Evolutionary conservation across 192 early-diverging fungal species (phyloP).

Genomic region (Chytriomyces hyalinus): DNA sequence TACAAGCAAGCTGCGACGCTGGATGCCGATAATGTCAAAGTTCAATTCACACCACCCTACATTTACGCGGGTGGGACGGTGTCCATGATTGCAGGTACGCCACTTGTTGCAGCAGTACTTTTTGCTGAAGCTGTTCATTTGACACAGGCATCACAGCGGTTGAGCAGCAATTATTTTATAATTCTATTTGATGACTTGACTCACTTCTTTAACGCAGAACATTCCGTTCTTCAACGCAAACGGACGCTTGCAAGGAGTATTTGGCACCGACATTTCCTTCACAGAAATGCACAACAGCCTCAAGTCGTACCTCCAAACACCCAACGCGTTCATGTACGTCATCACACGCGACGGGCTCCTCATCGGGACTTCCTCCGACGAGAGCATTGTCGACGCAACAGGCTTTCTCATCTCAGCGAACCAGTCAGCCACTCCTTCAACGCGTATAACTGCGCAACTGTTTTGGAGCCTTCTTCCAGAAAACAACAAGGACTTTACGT

Average conservation of each 20-base stretch:
- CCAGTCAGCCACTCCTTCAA: too few species aligned
- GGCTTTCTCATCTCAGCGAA: too few species aligned
- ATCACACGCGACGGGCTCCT: too few species aligned
- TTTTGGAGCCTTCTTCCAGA: too few species aligned
- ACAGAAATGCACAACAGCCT: constrained; percentile 11
- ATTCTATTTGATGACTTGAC: not conserved
- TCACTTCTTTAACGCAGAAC: not conserved
- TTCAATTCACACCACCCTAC: not conserved
- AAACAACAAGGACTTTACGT: too few species aligned
- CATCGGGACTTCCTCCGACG: too few species aligned
- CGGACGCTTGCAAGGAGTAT: not conserved
- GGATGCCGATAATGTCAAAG: not conserved
- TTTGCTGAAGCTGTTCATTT: too few species aligned
- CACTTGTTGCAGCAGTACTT: not conserved
- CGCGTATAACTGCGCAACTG: too few species aligned
- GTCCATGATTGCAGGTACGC: not conserved
- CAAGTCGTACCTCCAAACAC: not conserved
- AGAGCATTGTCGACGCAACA: too few species aligned
- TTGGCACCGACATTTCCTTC: constrained; percentile 4
- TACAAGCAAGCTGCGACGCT: not conserved
- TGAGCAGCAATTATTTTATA: too few species aligned
- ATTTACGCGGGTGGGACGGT: not conserved
- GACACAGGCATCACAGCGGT: not conserved
- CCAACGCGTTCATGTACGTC: constrained; percentile 8
- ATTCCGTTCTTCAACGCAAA: not conserved